Conservation (phyloP, 2,329 filamentous ascomycete species). For the Fusarium newnesense region DNA sequence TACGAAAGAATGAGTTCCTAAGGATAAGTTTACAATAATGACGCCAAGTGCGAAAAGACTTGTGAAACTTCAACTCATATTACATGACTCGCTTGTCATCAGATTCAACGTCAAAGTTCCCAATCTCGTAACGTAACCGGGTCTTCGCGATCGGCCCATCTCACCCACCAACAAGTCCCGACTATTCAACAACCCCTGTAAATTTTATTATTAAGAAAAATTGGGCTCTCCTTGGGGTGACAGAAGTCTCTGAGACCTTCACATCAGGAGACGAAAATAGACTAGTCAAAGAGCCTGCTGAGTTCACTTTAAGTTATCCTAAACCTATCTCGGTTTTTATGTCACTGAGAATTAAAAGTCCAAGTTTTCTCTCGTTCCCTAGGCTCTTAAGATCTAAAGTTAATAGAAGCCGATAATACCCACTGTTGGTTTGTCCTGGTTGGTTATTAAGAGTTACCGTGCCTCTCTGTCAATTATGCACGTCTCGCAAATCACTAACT, state of each 20-base stretch:
- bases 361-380: background rate
- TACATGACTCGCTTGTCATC: constrained; percentile 34
- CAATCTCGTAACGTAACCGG: constrained; percentile 25
- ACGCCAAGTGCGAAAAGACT: background rate
- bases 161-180: constrained; percentile 9
- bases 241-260: background rate
- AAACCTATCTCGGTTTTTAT: background rate
- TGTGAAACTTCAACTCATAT: constrained; percentile 1
- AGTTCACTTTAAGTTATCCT: background rate
- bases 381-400: background rate
- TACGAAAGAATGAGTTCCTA: background rate
- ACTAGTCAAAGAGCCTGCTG: background rate
- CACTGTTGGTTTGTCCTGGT: background rate
- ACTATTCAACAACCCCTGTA: constrained; percentile 21
- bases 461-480: constrained; percentile 15
- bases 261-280: background rate
- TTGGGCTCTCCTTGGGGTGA: background rate
- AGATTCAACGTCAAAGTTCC: constrained; percentile 32
- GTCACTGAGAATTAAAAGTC: background rate
- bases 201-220: constrained; percentile 18
- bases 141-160: constrained; percentile 38
- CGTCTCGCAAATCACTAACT: constrained; percentile 7
- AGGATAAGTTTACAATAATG: background rate
- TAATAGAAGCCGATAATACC: constrained; percentile 1
- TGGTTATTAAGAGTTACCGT: constrained; percentile 1